Base-by-base conservation (phyloP, 108 stramenopile genomes). In the Craspedostauros australis region DNA sequence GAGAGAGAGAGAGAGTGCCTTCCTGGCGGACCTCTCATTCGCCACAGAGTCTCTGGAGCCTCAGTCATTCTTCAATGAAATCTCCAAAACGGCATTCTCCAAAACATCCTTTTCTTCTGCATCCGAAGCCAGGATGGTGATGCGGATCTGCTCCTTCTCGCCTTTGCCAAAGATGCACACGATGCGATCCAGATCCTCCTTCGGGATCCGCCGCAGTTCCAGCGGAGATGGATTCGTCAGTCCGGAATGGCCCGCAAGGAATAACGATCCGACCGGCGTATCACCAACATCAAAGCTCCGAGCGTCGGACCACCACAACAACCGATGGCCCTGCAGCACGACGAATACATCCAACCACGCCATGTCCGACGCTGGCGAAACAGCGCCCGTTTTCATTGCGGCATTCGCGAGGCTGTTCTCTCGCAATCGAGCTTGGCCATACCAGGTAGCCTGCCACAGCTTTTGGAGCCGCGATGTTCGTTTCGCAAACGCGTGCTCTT, bases 191-290 rank as follows among this genome's bases (percentile, higher is more conserved):
- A 62, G 20, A 22, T 60, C 79, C 40, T 81, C 80, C 2, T 72
- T 63, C 1, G 50, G 31, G 3, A 87, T 50, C 29, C 75, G 76
- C 44, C 78, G 55, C 52, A 82, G 50, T 39, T 91, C 89, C 24
- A 91, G 33, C 25, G 89, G 89, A 26, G 82, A 82, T 26, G 84
- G 72, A 19, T 76, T 78, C 31, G 79, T 76, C 28, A 93, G 43
- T 9, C 92, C 92, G 15, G 88, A 73, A 62, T 93, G 92, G 14
- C 92, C 92, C 0, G 78, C 68, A 36, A 89, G 76, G 54, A 74
- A 69, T 22, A 93, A 51, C 36, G 70, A 69, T 30, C 86, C 88
- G 12, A 66, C 24, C 6, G 80, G 75, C n/a, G 60, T 22, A 32
- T 85, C 85, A 11, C 92, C 92, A 18, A 70, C 64, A 59, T 93